Conservation (phyloP, 129 eudicot species). For the Escallonia rubra region DNA sequence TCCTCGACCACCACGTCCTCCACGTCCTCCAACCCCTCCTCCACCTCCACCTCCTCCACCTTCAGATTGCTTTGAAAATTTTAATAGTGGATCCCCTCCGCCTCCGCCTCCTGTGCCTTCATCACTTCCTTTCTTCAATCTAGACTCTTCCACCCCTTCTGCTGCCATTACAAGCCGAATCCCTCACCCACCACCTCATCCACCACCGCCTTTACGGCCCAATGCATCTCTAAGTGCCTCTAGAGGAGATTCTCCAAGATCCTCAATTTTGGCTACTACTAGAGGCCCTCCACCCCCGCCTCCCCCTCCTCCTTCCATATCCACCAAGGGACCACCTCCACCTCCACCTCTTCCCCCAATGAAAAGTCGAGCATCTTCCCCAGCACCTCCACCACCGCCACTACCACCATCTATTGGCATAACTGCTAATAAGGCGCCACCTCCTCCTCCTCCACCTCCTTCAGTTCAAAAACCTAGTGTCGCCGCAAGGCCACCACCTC, state of each 20-base stretch:
- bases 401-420: slow-evolving; percentile 12
- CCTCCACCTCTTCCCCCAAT: slow-evolving; percentile 15
- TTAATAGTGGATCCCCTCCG: slow-evolving; percentile 11
- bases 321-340: slow-evolving; percentile 19
- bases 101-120: slow-evolving; percentile 32
- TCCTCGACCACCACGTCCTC: slow-evolving; percentile 15
- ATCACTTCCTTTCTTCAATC: slow-evolving; percentile 11
- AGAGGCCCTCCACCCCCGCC: slow-evolving; percentile 25
- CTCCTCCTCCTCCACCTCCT: slow-evolving; percentile 54
- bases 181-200: background rate
- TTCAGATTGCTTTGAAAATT: background rate
- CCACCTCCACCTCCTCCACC: slow-evolving; percentile 25
- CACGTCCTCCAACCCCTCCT: no score
- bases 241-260: no score
- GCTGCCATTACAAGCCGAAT: background rate
- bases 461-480: slow-evolving; percentile 17
- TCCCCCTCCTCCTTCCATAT: slow-evolving; percentile 25
- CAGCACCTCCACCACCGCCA: slow-evolving; percentile 39
- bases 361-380: slow-evolving; percentile 10
- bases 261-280: no score
- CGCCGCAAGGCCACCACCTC: slow-evolving; percentile 34
- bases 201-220: slow-evolving; percentile 16
- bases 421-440: slow-evolving; percentile 8
- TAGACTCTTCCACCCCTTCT: background rate
- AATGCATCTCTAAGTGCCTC: background rate